Evolutionary conservation across 2,329 filamentous ascomycete species (phyloP), one percentile per base, ranked within the genome.

Genomic region (Fusarium robinianum): DNA sequence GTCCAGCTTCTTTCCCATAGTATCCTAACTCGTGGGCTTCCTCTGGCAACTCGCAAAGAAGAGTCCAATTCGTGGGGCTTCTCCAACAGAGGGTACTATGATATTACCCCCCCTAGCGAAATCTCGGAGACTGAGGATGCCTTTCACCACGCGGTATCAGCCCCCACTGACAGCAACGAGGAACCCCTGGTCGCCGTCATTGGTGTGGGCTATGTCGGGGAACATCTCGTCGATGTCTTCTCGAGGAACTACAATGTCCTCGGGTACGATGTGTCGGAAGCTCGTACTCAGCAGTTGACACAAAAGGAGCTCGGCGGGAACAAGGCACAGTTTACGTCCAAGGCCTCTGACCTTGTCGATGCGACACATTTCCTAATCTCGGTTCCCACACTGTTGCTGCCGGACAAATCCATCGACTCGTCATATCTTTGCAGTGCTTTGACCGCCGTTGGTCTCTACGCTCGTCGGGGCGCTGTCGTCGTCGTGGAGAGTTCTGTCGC

Each of bases 401-500:
- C 67, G 1, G 71, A 79, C 57, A 72, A 72, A 51, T 69, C 66
- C 4, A 69, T 79, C 46, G 72, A 79, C 50, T 68, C 72, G 2
- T 73, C 74, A 2, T 75, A 71, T 51, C 61, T 79, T 5, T 58
- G 64, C 12, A 72, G 64, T 33, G 76, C 77, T 2, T 60, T 79
- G 14, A 53, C 54, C 10, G 68, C 67, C 4, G 71, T 79, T 8
- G 60, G 63, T 3, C 57, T 54, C 10, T 63, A 75, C 26, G 76
- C 71, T 5, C 65, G 70, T 2, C 64, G 61, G 4, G 75, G 76
- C 4, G 68, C 71, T 1, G 73, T 71, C 6, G 69, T 79, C 5
- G 73, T 80, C 17, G 70, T 80, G 17, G 77, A 80, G 53, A 77
- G 73, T 46, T 77, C 75, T 2, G 77, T 80, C 14, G 72, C 76